Evolutionary conservation across 129 eudicot species (phyloP).

Genomic region (Lonicera japonica): DNA sequence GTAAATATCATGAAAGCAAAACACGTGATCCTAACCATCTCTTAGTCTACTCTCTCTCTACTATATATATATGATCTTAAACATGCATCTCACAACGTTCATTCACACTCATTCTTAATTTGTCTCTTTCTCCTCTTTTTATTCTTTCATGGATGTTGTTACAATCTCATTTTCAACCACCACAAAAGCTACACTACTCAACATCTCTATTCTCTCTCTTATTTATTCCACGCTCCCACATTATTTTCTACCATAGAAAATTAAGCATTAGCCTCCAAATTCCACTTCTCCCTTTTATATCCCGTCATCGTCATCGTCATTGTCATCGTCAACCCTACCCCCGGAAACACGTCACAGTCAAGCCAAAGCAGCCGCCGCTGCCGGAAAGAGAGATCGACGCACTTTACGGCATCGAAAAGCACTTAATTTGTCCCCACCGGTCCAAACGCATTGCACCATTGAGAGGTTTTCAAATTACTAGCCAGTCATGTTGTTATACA

Average conservation of each 20-base stretch:
- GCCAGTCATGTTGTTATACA: not conserved
- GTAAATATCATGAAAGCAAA: too few relatives aligned
- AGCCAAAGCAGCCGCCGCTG: not conserved
- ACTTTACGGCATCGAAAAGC: conserved; percentile 38
- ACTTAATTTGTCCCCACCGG: conserved; percentile 59
- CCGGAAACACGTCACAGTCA: conserved; percentile 1
- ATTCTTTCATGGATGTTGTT: conserved; percentile 1
- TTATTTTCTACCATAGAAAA: conserved; percentile 10
- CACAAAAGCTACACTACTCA: conserved; percentile 1
- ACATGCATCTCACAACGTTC: too few relatives aligned
- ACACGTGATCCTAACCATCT: too few relatives aligned
- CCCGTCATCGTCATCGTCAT: conserved; percentile 22
- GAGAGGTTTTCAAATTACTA: conserved; percentile 27
- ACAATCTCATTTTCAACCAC: conserved; percentile 7
- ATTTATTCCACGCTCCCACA: not conserved
- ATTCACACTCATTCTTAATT: too few relatives aligned
- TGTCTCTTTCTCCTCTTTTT: conserved; percentile 7
- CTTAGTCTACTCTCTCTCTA: too few relatives aligned
- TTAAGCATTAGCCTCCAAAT: conserved; percentile 8
- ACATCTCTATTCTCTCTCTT: not conserved
- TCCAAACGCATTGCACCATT: conserved; percentile 68
- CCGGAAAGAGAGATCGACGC: conserved; percentile 28
- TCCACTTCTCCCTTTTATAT: conserved; percentile 46
- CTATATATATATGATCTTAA: too few relatives aligned
- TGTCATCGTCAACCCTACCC: too few relatives aligned